phyloP scores from a whole-genome alignment of 352 stramenopile genomes.

The Pythium myriotylum region DNA sequence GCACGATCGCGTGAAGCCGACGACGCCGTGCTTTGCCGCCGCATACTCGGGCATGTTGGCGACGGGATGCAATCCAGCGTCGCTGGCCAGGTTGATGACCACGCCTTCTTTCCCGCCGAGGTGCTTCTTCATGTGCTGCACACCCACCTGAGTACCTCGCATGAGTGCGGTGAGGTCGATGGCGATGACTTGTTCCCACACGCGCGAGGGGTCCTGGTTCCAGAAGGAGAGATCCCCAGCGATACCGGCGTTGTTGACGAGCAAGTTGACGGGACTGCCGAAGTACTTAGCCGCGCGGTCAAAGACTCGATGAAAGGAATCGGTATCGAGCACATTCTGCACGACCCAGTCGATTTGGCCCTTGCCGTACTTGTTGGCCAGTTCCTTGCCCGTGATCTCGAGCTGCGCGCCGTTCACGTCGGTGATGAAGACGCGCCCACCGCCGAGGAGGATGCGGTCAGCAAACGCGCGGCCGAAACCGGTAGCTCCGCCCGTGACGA shows the following conservation, averaged over 20 bases:
- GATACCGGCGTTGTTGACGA: conserved; percentile 84
- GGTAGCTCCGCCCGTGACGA: conserved; percentile 66
- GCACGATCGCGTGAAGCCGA: conserved; percentile 69
- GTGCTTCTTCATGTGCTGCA: conserved; percentile 59
- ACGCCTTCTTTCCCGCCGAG: conserved; percentile 61
- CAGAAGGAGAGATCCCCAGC: conserved; percentile 52
- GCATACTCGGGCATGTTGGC: conserved; percentile 65
- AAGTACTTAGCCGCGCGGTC: conserved; percentile 61
- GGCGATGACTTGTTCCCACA: conserved; percentile 66
- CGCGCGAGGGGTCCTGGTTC: conserved; percentile 28
- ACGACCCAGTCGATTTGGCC: conserved; percentile 55
- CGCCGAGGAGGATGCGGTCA: conserved; percentile 44
- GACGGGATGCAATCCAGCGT: conserved; percentile 52
- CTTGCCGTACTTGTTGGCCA: conserved; percentile 47
- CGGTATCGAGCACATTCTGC: conserved; percentile 67
- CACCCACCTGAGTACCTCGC: conserved; percentile 63
- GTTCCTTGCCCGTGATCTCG: conserved; percentile 47
- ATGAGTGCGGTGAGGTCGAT: conserved; percentile 73
- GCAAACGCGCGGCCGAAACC: conserved; percentile 72
- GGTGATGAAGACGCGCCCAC: conserved; percentile 77
- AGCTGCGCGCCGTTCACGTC: conserved; percentile 64
- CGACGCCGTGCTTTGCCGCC: conserved; percentile 70
- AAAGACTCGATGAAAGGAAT: conserved; percentile 62
- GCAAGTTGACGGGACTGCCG: conserved; percentile 54
- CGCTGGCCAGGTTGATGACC: conserved; percentile 68